Conservation (phyloP, 2,329 filamentous ascomycete genomes). For the Colletotrichum nymphaeae region DNA sequence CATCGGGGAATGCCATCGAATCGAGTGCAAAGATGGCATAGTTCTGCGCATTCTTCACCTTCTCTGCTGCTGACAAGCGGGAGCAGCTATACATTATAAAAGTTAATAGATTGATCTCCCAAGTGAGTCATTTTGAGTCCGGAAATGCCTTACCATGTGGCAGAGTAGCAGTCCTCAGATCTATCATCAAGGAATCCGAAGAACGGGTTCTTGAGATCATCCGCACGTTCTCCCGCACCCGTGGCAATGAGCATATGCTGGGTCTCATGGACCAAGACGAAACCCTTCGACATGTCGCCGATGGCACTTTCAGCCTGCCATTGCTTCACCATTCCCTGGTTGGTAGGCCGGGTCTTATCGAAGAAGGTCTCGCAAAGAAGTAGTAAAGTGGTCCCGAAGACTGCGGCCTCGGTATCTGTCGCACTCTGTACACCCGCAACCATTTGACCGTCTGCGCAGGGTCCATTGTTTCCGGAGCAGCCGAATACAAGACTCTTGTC, state of each 20-base stretch:
- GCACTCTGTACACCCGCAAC: conserved; percentile 8
- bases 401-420: background rate
- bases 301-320: background rate
- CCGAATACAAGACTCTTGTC: background rate
- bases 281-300: background rate
- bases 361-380: conserved; percentile 14
- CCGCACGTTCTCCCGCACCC: background rate
- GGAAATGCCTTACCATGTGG: background rate
- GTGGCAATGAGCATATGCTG: background rate
- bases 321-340: background rate
- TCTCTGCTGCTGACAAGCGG: background rate
- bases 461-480: background rate
- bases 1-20: background rate
- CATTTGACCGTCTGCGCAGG: background rate
- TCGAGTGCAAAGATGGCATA: background rate
- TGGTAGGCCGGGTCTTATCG: background rate
- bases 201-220: background rate
- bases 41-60: background rate
- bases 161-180: background rate
- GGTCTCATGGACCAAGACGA: background rate
- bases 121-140: background rate
- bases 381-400: background rate
- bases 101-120: no score
- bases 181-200: background rate
- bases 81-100: background rate